Evolutionary conservation across 352 stramenopile genomes (phyloP), one percentile per base, ranked within the genome.

Genomic region (Phytophthora megakarya): DNA sequence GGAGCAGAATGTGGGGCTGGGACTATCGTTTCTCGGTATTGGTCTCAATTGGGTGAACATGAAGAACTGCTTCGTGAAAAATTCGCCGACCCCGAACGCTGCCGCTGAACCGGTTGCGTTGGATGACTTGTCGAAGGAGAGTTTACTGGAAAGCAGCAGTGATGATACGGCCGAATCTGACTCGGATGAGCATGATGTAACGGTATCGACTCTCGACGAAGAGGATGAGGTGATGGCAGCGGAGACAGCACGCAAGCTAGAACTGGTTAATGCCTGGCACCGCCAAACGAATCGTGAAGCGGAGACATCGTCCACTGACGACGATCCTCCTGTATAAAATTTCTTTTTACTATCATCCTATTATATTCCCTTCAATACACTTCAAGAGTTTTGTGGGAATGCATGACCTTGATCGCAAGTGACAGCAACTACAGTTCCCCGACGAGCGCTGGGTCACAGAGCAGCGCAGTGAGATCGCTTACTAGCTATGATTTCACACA

Each of bases 41-140:
- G 81, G 80, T 0, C 57, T 92, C n/a, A 93, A 92, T 70, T 95
- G 86, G 86, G 71, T 89, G 30, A 79, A 77, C 16, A 72, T 89
- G 37, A 72, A 74, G 57, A 78, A 74, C 44, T 88, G 75, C 50
- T 80, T 76, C 32, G 60, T 51, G n/a, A 82, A 78, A 56, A 44
- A 49, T 5, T 75, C 76, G 25, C 42, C 44, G 7, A 26, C 61
- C 5, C 61, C 39, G 1, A 72, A 45, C 12, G 51, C 61, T 11
- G 39, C 61, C 0, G 43, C 51, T 16, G 50, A 72, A 35, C 37
- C 54, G 1, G 37, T 60, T 7, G 59, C 71, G 47, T 7, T 69
- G 48, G 53, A 79, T 21, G 77, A 84, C 19, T 47, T 79, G 2
- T 77, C 84, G 18, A 77, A 82, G 18, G 70, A 82, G 38, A 70